These are phyloP conservation scores for Solanum verrucosum DNA, from an alignment of 257 asterid genomes.

Conservation along the genomic window DNA sequence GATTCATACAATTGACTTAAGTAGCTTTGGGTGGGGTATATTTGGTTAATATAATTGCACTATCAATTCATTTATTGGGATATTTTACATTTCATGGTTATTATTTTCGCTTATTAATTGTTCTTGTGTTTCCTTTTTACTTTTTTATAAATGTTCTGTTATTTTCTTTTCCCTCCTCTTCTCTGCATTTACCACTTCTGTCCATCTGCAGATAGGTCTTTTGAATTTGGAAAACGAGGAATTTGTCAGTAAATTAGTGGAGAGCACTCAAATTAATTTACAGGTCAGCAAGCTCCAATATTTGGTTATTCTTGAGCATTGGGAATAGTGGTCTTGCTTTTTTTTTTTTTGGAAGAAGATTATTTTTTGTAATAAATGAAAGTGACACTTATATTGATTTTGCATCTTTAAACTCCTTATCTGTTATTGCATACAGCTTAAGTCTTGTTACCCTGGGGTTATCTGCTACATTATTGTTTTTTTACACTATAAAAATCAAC, in stretches of 20 bases:
- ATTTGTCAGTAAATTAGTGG: slow-evolving; percentile 59
- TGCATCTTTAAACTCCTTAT: neutral
- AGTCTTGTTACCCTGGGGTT: neutral
- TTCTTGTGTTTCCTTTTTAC: neutral
- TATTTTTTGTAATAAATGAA: neutral
- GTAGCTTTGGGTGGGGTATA: neutral
- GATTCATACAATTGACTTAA: neutral
- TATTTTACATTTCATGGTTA: neutral
- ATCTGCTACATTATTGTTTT: neutral
- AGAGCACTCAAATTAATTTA: slow-evolving; percentile 51
- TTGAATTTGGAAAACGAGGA: slow-evolving; percentile 94
- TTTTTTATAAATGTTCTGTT: neutral
- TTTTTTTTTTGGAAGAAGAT: neutral
- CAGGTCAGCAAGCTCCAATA: slow-evolving; percentile 49
- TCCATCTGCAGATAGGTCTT: slow-evolving; percentile 65
- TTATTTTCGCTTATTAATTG: neutral
- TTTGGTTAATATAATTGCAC: neutral
- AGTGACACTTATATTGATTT: neutral
- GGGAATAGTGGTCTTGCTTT: neutral
- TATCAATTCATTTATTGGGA: neutral
- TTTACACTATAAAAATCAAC: neutral
- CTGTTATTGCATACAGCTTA: neutral
- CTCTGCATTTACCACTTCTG: neutral
- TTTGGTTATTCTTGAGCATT: neutral
- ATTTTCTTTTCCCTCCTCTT: neutral